Evolutionary conservation across 495 filamentous ascomycete genomes (phyloP).

Genomic region (Penicillium lividum): DNA sequence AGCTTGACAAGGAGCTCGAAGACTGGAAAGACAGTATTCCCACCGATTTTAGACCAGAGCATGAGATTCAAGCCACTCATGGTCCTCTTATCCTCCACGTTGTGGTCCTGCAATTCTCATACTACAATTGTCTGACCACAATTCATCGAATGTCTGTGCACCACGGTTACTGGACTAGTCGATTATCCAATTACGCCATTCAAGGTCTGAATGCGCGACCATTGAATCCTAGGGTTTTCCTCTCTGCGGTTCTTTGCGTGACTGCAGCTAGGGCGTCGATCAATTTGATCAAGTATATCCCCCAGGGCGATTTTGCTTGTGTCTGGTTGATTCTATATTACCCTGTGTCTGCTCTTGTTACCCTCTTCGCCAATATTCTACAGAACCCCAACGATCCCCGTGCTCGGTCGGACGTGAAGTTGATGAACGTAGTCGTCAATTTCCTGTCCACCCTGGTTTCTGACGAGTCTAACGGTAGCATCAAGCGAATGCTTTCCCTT

Average conservation of each 20-base stretch:
- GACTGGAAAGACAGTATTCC: constrained; percentile 96
- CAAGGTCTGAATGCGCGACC: constrained; percentile 88
- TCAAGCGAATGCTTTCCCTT: constrained; percentile 89
- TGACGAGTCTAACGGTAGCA: constrained; percentile 77
- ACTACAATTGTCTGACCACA: constrained; percentile 96
- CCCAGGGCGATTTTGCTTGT: constrained; percentile 89
- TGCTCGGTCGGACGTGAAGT: constrained; percentile 80
- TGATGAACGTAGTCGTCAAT: constrained; percentile 91
- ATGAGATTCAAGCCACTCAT: constrained; percentile 89
- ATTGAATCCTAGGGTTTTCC: constrained; percentile 89
- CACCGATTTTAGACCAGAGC: constrained; percentile 88
- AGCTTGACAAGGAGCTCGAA: constrained; percentile 90
- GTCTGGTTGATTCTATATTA: constrained; percentile 98
- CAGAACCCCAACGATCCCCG: constrained; percentile 92
- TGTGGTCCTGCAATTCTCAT: constrained; percentile 90
- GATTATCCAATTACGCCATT: constrained; percentile 92
- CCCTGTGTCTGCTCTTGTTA: constrained; percentile 92
- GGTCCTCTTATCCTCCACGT: constrained; percentile 89
- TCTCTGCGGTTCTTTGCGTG: constrained; percentile 90
- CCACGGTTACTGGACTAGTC: constrained; percentile 97
- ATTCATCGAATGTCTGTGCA: constrained; percentile 99
- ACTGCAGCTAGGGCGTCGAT: constrained; percentile 91
- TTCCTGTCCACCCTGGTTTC: constrained; percentile 80
- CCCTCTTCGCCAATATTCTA: constrained; percentile 93
- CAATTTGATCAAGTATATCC: constrained; percentile 91